Conservation (phyloP, 805 yeast genomes). For the Yamadazyma phyllophila region DNA sequence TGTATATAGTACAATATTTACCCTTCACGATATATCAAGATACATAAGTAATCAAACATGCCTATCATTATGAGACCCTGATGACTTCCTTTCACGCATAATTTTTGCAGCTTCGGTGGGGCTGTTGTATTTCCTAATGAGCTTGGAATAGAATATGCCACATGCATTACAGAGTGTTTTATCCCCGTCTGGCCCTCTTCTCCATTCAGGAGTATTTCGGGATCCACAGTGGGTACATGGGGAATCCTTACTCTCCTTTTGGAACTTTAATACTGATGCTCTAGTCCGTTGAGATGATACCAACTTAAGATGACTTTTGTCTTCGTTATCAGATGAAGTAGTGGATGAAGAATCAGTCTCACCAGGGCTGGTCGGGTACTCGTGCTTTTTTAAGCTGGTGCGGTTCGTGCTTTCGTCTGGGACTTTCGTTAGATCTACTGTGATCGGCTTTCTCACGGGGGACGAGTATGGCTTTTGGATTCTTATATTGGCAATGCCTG, state of each 20-base stretch:
- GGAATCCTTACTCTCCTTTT: neutral
- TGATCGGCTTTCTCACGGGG: too few relatives aligned
- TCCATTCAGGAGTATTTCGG: conserved; percentile 85
- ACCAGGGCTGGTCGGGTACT: too few relatives aligned
- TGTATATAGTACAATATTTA: conserved; percentile 3
- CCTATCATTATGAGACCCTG: conserved; percentile 18
- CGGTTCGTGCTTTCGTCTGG: too few relatives aligned
- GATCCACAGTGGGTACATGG: conserved; percentile 62
- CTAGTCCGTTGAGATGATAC: neutral
- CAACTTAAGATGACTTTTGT: too few relatives aligned
- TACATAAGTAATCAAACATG: conserved; percentile 7
- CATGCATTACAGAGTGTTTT: conserved; percentile 90
- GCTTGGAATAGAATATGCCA: conserved; percentile 71
- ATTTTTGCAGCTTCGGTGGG: conserved; percentile 37
- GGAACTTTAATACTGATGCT: neutral
- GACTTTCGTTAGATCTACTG: too few relatives aligned
- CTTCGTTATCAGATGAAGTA: neutral
- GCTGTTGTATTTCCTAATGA: conserved; percentile 48
- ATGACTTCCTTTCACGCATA: conserved; percentile 22
- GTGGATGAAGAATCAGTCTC: too few relatives aligned
- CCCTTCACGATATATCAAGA: neutral
- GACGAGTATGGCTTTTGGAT: neutral
- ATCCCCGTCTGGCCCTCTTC: conserved; percentile 83
- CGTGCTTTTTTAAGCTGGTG: too few relatives aligned
- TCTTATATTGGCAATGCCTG: neutral